phyloP scores from a whole-genome alignment of 345 rosid genomes.

The Melastoma malabathricum region DNA sequence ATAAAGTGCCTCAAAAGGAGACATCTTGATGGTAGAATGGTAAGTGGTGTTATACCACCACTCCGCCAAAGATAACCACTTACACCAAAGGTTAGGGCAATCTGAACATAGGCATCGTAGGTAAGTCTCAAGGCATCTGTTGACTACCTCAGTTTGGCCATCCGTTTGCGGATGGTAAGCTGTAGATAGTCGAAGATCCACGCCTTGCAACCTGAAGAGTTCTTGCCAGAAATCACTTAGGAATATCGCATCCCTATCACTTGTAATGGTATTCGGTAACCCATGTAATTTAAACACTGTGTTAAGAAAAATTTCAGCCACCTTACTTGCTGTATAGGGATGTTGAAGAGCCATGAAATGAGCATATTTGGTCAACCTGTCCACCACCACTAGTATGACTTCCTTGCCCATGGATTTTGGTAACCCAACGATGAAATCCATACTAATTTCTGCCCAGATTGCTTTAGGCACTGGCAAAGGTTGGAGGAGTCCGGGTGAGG shows the following conservation, averaged over 20 bases:
- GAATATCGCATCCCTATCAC: neutral
- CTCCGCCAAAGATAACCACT: neutral
- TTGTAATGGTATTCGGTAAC: neutral
- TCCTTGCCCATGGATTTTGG: neutral
- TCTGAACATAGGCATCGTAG: neutral
- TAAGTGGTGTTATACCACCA: neutral
- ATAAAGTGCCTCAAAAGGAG: neutral
- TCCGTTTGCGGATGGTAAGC: neutral
- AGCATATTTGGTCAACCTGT: neutral
- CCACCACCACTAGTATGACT: neutral
- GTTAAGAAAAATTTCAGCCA: neutral
- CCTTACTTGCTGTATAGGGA: neutral
- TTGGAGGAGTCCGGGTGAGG: neutral
- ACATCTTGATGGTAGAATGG: neutral
- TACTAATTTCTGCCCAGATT: neutral
- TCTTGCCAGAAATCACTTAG: constrained; percentile 1
- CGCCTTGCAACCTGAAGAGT: neutral
- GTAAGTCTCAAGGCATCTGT: neutral
- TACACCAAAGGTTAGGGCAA: neutral
- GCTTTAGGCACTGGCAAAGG: neutral
- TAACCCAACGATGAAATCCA: neutral
- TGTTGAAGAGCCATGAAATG: neutral
- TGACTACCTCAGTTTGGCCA: no score
- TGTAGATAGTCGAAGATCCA: neutral
- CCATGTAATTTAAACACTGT: neutral